phyloP scores from a whole-genome alignment of 1,139 yeast species.

The Pichia inconspicua region DNA sequence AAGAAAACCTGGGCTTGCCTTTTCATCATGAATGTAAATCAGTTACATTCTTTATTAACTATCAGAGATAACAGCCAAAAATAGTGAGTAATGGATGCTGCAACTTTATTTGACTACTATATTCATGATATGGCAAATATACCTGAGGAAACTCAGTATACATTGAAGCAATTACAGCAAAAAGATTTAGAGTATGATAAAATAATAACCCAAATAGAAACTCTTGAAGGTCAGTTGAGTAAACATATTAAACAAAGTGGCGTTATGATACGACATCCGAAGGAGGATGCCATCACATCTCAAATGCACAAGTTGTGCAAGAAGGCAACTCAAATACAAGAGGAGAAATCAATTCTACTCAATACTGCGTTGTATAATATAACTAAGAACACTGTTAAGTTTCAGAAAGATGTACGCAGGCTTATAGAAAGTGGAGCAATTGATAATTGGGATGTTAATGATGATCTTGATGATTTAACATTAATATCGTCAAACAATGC shows the following conservation, averaged over 20 bases:
- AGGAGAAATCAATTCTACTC: constrained; percentile 71
- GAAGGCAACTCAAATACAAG: constrained; percentile 54
- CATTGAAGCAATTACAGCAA: constrained; percentile 69
- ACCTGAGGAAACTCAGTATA: constrained; percentile 81
- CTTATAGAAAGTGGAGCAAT: constrained; percentile 74
- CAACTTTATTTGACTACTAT: constrained; percentile 66
- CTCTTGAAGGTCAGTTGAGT: constrained; percentile 71
- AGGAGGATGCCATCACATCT: constrained; percentile 60
- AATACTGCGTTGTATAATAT: constrained; percentile 75
- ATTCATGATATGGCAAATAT: constrained; percentile 73
- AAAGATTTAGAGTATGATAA: constrained; percentile 66
- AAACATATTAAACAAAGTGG: constrained; percentile 82
- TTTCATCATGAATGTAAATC: too few relatives aligned
- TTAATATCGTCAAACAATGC: neutral
- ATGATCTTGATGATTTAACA: constrained; percentile 6
- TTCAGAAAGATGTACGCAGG: constrained; percentile 69
- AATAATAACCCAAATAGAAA: constrained; percentile 56
- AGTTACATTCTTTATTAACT: too few relatives aligned
- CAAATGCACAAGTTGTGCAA: constrained; percentile 67
- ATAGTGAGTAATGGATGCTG: constrained; percentile 51
- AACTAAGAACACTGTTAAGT: constrained; percentile 61
- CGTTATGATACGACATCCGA: constrained; percentile 71
- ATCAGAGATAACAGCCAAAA: too few relatives aligned
- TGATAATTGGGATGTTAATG: constrained; percentile 37
- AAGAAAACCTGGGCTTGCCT: too few relatives aligned